These are phyloP conservation scores for Termitomyces sp. DNA, from an alignment of 768 basidiomycete species.

Conservation along the genomic window DNA sequence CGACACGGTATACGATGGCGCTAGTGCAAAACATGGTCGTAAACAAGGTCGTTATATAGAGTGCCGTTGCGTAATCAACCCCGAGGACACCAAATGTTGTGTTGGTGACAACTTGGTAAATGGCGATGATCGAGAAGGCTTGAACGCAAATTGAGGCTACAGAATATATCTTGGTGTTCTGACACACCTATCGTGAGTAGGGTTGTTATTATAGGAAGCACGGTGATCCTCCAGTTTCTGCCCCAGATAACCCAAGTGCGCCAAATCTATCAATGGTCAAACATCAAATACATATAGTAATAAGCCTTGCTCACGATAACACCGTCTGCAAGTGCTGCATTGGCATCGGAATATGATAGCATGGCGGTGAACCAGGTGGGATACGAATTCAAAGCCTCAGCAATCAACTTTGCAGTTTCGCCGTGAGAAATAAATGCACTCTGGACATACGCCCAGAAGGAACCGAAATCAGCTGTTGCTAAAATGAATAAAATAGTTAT, in stretches of 20 bases:
- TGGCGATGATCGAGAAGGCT: slow-evolving; percentile 12
- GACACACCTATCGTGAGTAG: slow-evolving; percentile 5
- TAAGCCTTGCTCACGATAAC: slow-evolving; percentile 2
- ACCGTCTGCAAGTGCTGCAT: slow-evolving; percentile 8
- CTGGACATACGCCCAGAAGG: slow-evolving; percentile 11
- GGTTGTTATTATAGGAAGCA: slow-evolving; percentile 6
- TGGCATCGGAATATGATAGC: slow-evolving; percentile 5
- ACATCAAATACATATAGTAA: not conserved
- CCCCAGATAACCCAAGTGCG: slow-evolving; percentile 14
- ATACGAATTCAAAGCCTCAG: slow-evolving; percentile 7
- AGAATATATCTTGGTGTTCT: not conserved
- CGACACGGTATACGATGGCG: slow-evolving; percentile 9
- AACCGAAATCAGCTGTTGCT: slow-evolving; percentile 8
- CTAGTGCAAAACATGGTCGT: slow-evolving; percentile 11
- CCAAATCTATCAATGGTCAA: slow-evolving; percentile 9
- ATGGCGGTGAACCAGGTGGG: slow-evolving; percentile 8
- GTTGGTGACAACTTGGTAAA: slow-evolving; percentile 1
- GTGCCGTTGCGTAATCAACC: slow-evolving; percentile 11
- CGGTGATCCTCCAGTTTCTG: slow-evolving; percentile 5
- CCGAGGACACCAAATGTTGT: slow-evolving; percentile 8
- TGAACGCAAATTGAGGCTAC: not conserved
- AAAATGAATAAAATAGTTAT: slow-evolving; percentile 7
- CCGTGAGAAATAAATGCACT: slow-evolving; percentile 10
- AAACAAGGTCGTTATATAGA: slow-evolving; percentile 8
- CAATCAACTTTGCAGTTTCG: slow-evolving; percentile 1